These are phyloP conservation scores for Xylaria sp. DNA, from an alignment of 2,329 filamentous ascomycete species.

Conservation along the genomic window DNA sequence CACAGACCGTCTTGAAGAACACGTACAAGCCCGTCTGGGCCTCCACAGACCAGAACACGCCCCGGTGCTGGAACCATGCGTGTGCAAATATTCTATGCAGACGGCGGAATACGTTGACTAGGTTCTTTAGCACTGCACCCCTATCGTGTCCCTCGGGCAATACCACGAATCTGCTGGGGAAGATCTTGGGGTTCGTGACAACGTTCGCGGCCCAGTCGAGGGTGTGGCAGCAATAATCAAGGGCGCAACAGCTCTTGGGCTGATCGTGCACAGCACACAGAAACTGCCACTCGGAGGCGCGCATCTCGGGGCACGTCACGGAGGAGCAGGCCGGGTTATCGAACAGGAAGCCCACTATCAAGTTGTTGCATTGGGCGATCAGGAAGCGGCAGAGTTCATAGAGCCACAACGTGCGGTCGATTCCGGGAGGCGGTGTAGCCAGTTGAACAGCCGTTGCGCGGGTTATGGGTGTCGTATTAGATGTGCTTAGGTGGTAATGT, in stretches of 20 bases:
- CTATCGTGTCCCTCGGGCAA: slow-evolving; percentile 60
- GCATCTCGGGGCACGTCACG: slow-evolving; percentile 94
- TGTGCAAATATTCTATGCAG: slow-evolving; percentile 97
- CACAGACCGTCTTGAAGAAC: slow-evolving; percentile 96
- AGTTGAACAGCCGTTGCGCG: slow-evolving; percentile 75
- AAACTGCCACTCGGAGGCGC: slow-evolving; percentile 98
- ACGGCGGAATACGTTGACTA: slow-evolving; percentile 92
- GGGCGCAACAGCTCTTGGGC: slow-evolving; percentile 95
- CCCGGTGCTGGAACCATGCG: slow-evolving; percentile 96
- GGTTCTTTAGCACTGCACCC: slow-evolving; percentile 72
- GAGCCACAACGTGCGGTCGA: slow-evolving; percentile 89
- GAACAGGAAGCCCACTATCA: slow-evolving; percentile 91
- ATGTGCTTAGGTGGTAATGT: slow-evolving; percentile 76
- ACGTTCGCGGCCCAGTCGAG: slow-evolving; percentile 97
- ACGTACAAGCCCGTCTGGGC: slow-evolving; percentile 89
- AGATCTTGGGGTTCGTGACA: slow-evolving; percentile 91
- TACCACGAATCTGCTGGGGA: slow-evolving; percentile 78
- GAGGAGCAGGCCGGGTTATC: slow-evolving; percentile 88
- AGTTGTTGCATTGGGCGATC: slow-evolving; percentile 88
- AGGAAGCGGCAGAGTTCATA: slow-evolving; percentile 98
- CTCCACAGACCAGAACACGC: slow-evolving; percentile 94
- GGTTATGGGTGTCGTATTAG: slow-evolving; percentile 71
- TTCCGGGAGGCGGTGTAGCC: slow-evolving; percentile 76
- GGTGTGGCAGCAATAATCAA: slow-evolving; percentile 98
- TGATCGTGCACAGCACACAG: slow-evolving; percentile 96